Evolutionary conservation across 176 grass and related monocot genomes (phyloP).

Genomic region (Zoysia pacifica): DNA sequence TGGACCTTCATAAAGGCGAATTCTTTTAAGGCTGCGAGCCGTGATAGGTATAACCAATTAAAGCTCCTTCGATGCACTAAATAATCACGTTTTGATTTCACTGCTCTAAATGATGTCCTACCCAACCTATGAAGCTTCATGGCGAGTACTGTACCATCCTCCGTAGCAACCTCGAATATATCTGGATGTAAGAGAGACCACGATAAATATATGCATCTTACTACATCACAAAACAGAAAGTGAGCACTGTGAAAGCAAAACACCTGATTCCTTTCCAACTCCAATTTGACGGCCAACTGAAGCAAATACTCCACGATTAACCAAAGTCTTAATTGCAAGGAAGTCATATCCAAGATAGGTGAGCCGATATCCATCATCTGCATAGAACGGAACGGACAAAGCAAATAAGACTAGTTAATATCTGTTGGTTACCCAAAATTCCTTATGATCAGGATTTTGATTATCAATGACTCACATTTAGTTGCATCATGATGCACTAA

Average conservation of each 20-base stretch:
- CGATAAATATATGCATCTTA: background rate
- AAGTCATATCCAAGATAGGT: constrained; percentile 99
- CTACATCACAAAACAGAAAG: background rate
- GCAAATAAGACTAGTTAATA: background rate
- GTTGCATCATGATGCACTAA: constrained; percentile 82
- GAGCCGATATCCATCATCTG: constrained; percentile 90
- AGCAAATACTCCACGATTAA: constrained; percentile 81
- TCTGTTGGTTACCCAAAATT: constrained; percentile 21
- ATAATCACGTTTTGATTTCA: constrained; percentile 98
- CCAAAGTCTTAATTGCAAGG: constrained; percentile 89
- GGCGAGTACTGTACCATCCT: constrained; percentile 84
- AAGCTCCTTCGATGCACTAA: constrained; percentile 73
- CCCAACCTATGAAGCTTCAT: constrained; percentile 97
- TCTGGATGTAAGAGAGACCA: constrained; percentile 39
- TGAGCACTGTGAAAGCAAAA: background rate
- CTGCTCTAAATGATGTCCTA: constrained; percentile 88
- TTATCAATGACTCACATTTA: constrained; percentile 60
- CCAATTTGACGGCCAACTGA: constrained; percentile 89
- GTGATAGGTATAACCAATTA: constrained; percentile 89
- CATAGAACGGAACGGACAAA: constrained; percentile 7
- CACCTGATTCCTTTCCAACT: constrained; percentile 95
- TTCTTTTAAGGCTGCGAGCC: constrained; percentile 85
- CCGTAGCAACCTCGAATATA: constrained; percentile 89
- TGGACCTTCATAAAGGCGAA: constrained; percentile 91
- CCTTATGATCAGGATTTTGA: background rate